These are phyloP conservation scores for Globisporangium yorkense DNA, from an alignment of 352 stramenopile species.

Conservation along the genomic window DNA sequence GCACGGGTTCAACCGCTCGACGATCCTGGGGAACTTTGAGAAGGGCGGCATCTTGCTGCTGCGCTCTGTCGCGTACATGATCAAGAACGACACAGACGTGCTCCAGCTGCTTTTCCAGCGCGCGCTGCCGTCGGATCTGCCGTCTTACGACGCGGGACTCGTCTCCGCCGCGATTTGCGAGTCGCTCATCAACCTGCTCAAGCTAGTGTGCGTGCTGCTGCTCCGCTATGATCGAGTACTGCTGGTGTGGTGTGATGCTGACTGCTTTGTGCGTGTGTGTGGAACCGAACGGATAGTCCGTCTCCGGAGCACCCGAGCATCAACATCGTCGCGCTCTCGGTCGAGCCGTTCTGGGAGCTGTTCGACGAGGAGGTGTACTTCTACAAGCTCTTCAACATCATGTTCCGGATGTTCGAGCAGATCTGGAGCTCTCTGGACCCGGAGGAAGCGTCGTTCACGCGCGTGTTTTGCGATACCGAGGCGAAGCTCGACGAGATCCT, in stretches of 20 bases:
- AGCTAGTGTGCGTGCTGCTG: conserved; percentile 42
- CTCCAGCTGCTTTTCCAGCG: conserved; percentile 42
- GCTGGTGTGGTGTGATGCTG: too few relatives aligned
- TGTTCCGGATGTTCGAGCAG: conserved; percentile 74
- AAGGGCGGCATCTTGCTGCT: conserved; percentile 70
- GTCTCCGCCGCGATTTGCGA: conserved; percentile 67
- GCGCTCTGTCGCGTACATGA: conserved; percentile 51
- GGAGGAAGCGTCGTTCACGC: conserved; percentile 72
- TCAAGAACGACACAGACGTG: conserved; percentile 49
- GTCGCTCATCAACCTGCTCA: conserved; percentile 63
- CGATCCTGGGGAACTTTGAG: conserved; percentile 70
- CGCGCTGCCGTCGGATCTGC: conserved; percentile 44
- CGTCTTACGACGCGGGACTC: conserved; percentile 64
- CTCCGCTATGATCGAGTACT: too few relatives aligned
- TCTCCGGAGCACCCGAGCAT: conserved; percentile 54
- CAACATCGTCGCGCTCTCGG: conserved; percentile 70
- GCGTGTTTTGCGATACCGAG: conserved; percentile 74
- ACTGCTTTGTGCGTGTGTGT: too few relatives aligned
- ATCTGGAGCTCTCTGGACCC: conserved; percentile 53
- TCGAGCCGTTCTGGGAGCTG: conserved; percentile 80
- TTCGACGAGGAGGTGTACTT: conserved; percentile 81
- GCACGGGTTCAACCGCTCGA: conserved; percentile 64
- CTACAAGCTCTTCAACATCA: conserved; percentile 67
- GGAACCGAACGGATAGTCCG: conserved; percentile 21
- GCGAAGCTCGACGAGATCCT: conserved; percentile 61